Percentiles rank a stretch among this genome's conserved stretches.
Evolutionary conservation across 805 yeast genomes (phyloP).

Genomic region (Candida qinlingensis): DNA sequence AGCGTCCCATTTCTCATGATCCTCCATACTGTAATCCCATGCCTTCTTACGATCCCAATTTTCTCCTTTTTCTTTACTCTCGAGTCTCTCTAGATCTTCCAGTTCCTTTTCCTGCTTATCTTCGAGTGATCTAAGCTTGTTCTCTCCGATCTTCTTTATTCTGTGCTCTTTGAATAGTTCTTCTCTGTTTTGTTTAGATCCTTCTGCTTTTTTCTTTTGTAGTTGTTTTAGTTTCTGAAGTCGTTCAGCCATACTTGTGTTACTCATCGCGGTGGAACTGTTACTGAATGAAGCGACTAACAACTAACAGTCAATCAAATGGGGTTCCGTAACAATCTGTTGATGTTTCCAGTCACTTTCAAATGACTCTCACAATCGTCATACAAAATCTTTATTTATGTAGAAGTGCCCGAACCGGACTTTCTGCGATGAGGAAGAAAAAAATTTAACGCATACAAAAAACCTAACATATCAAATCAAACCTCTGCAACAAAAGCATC

Average conservation of each 20-base stretch:
- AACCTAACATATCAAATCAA: neutral
- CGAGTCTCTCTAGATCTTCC: conserved; percentile 30
- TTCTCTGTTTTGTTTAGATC: conserved; percentile 28
- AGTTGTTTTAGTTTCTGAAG: conserved; percentile 25
- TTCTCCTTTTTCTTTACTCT: conserved; percentile 29
- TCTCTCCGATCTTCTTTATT: conserved; percentile 19
- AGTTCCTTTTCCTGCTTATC: conserved; percentile 30
- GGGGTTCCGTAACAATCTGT: no score
- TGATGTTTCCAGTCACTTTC: neutral
- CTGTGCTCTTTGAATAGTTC: conserved; percentile 34
- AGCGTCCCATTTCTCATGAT: conserved; percentile 58
- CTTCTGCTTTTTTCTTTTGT: conserved; percentile 25
- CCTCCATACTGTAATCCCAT: conserved; percentile 57
- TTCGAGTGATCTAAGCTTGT: conserved; percentile 25
- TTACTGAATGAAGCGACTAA: no score
- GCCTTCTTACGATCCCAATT: conserved; percentile 39
- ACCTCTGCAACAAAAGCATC: no score
- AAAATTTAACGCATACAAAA: neutral
- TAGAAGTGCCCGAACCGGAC: neutral
- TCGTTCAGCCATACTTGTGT: conserved; percentile 7
- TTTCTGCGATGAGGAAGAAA: conserved; percentile 1
- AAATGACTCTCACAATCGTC: no score
- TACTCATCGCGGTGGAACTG: neutral
- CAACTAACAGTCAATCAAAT: neutral
- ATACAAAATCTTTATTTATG: neutral